Evolutionary conservation across 164 flowering plant genomes (phyloP), one percentile per base, ranked within the genome.

Genomic region (Liriodendron chinense): DNA sequence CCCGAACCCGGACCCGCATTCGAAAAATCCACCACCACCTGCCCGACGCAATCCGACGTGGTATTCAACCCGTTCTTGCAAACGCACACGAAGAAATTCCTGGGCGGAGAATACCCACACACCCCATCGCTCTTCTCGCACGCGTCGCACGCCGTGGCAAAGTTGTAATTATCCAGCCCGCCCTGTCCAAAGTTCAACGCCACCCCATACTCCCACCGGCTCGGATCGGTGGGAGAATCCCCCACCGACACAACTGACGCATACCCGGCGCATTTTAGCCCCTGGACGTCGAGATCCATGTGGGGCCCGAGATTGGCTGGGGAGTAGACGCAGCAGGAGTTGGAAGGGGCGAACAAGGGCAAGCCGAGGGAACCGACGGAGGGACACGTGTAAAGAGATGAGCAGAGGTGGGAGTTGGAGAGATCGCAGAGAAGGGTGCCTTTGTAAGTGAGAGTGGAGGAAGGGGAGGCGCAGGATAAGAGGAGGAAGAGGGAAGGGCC

Each of bases 311-410:
- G 80, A 61, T 84, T 87, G 0, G 84, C 85, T 1, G 90, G 90
- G 0, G 85, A 77, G 75, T 87, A 85, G n/a, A 84, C 90, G 71
- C 90, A 87, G 59, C 90, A 87, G 9, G 87, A 80, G 82, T 78
- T 76, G 65, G 83, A 78, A 2, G 90, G 82, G 0, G 84, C 62
- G 67, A 81, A 85, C 1, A 80, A 77, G 13, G 85, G 80, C 16
- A 87, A 56, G 3, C 85, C 86, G 7, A 87, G 80, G 20, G 84
- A 75, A 21, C 70, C 28, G 14, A 87, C 74, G 5, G 86, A 21
- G 0, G 89, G 83, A 65, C 89, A 87, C 2, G 85, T 80, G 82
- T 85, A 80, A 0, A 87, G 66, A 8, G 84, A 82, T 0, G 85
- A 76, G 57, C 88, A 85, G 24, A 87, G 83, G 70, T 87, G 79